Conservation (phyloP, 768 basidiomycete species). For the Amanita rubescens region DNA sequence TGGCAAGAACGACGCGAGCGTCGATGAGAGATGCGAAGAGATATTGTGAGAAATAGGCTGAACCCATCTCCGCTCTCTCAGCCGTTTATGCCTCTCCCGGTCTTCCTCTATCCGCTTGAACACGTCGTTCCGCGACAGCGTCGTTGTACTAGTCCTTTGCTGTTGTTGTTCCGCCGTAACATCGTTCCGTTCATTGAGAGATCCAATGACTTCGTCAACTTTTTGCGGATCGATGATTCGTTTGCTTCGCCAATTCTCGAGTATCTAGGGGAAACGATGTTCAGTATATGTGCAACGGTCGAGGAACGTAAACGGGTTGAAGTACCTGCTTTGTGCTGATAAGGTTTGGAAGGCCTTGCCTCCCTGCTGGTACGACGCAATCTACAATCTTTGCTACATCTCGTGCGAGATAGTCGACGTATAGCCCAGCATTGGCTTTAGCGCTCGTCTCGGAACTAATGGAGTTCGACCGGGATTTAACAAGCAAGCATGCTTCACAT, state of each 20-base stretch:
- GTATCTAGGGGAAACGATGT: conserved; percentile 44
- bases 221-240: conserved; percentile 74
- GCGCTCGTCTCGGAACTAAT: conserved; percentile 22
- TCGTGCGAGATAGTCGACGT: conserved; percentile 70
- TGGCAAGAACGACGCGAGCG: conserved; percentile 54
- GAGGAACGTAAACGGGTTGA: background rate
- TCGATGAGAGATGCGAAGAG: conserved; percentile 31
- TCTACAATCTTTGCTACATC: conserved; percentile 76
- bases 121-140: conserved; percentile 59
- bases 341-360: conserved; percentile 81
- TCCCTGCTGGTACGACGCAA: conserved; percentile 81
- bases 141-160: conserved; percentile 15
- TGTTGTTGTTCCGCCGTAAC: conserved; percentile 4
- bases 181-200: conserved; percentile 40
- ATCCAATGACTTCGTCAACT: conserved; percentile 60
- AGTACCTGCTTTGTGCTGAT: conserved; percentile 81
- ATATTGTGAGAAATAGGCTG: conserved; percentile 57
- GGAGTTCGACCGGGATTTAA: conserved; percentile 49
- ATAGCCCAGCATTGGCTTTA: conserved; percentile 39
- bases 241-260: conserved; percentile 88
- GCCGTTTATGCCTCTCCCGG: conserved; percentile 84
- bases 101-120: conserved; percentile 89
- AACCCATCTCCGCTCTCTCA: conserved; percentile 90
- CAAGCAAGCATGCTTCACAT: conserved; percentile 69
- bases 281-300: background rate